Conservation (phyloP, 345 rosid genomes). For the Corchorus capsularis region DNA sequence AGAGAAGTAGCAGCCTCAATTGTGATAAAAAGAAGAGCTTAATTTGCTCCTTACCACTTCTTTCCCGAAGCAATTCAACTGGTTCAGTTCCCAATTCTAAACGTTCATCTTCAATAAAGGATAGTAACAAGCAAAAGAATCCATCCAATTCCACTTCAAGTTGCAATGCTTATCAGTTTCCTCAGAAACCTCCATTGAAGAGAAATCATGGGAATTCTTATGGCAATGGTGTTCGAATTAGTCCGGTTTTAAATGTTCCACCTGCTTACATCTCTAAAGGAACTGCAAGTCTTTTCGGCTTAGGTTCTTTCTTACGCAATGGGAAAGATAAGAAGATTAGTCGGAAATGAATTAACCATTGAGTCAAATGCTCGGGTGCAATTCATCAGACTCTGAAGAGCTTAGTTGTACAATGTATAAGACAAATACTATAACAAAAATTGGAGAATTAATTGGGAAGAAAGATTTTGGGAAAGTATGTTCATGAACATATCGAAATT, state of each 20-base stretch:
- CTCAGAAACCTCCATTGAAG: conserved; percentile 50
- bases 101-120: conserved; percentile 32
- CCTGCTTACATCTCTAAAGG: conserved; percentile 55
- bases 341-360: conserved; percentile 32
- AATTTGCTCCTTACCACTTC: conserved; percentile 57
- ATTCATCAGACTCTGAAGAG: neutral
- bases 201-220: conserved; percentile 45
- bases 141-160: conserved; percentile 23
- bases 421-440: neutral
- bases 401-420: neutral
- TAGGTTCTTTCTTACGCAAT: conserved; percentile 56
- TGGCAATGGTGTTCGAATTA: conserved; percentile 46
- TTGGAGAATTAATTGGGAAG: neutral
- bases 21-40: conserved; percentile 56
- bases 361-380: neutral
- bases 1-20: conserved; percentile 70
- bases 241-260: conserved; percentile 69
- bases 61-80: conserved; percentile 70
- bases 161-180: conserved; percentile 39
- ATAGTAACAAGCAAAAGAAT: conserved; percentile 41
- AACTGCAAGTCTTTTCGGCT: conserved; percentile 50
- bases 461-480: neutral
- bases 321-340: conserved; percentile 54
- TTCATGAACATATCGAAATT: neutral
- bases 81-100: conserved; percentile 52